Conservation (phyloP, 23 red algal species). For the Pyropia haitanensis region DNA sequence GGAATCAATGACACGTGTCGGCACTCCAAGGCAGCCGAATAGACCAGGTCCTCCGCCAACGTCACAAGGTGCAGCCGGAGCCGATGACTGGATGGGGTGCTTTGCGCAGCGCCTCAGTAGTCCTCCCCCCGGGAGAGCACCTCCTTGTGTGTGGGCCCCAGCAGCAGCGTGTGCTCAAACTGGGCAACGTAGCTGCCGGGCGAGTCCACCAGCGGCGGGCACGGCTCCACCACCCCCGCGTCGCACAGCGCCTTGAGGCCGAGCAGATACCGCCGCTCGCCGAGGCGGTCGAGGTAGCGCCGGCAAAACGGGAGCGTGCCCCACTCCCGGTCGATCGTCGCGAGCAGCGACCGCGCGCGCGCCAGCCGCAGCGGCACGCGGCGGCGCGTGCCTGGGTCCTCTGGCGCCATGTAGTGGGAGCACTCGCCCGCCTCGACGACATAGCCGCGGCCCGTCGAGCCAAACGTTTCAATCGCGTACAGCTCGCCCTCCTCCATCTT, state of each 20-base stretch:
- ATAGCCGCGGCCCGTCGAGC: slow-evolving; percentile 43
- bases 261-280: slow-evolving; percentile 32
- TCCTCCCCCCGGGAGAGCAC: slow-evolving; percentile 46
- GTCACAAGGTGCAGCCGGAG: too few relatives aligned
- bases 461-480: slow-evolving; percentile 75
- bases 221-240: slow-evolving; percentile 36
- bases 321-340: slow-evolving; percentile 38
- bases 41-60: too few relatives aligned
- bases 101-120: slow-evolving; percentile 4
- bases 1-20: too few relatives aligned
- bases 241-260: slow-evolving; percentile 43
- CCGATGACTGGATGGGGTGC: too few relatives aligned
- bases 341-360: slow-evolving; percentile 18
- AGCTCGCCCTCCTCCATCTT: slow-evolving; percentile 54
- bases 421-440: slow-evolving; percentile 45
- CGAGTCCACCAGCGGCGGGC: slow-evolving; percentile 40
- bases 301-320: slow-evolving; percentile 60
- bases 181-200: slow-evolving; percentile 37
- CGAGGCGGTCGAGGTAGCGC: slow-evolving; percentile 55
- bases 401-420: slow-evolving; percentile 45
- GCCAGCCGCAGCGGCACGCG: slow-evolving; percentile 43
- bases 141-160: slow-evolving; percentile 46
- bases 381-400: slow-evolving; percentile 15
- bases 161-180: slow-evolving; percentile 49
- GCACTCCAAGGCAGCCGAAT: too few relatives aligned